phyloP scores from a whole-genome alignment of 371 early-diverging fungal species.

The Circinella umbellata region DNA sequence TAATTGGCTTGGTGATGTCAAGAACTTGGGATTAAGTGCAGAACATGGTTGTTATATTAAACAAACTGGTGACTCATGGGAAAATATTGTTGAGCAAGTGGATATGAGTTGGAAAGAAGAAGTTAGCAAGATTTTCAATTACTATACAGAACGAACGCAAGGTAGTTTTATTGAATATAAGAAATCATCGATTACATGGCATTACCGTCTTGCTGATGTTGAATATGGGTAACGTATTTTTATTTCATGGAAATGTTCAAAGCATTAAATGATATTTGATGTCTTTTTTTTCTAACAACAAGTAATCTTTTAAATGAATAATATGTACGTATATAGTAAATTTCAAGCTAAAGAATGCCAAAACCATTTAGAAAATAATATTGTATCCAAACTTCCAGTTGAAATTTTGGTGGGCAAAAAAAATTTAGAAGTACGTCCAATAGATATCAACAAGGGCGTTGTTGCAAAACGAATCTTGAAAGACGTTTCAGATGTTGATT shows the following conservation, averaged over 20 bases:
- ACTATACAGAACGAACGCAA: conserved; percentile 91
- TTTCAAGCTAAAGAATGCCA: conserved; percentile 93
- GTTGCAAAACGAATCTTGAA: conserved; percentile 85
- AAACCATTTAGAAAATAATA: conserved; percentile 84
- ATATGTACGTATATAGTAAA: conserved; percentile 33
- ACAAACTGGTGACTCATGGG: conserved; percentile 75
- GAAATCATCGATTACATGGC: conserved; percentile 87
- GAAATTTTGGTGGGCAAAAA: conserved; percentile 96
- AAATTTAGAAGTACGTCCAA: conserved; percentile 92
- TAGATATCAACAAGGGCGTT: conserved; percentile 88
- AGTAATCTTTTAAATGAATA: no score
- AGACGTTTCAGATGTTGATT: conserved; percentile 70
- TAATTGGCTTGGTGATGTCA: conserved; percentile 75
- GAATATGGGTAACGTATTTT: conserved; percentile 30
- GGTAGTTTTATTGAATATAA: conserved; percentile 88
- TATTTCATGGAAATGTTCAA: no score
- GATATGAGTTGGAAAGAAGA: conserved; percentile 91
- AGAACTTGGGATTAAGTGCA: conserved; percentile 84
- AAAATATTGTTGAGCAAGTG: conserved; percentile 78
- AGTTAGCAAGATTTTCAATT: conserved; percentile 88
- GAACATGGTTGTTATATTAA: conserved; percentile 95
- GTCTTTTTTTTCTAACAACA: no score
- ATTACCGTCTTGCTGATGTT: conserved; percentile 84
- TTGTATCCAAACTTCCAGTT: conserved; percentile 86
- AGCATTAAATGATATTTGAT: no score